Evolutionary conservation across 768 basidiomycete species (phyloP).

Genomic region (Lactifluus rugatus): DNA sequence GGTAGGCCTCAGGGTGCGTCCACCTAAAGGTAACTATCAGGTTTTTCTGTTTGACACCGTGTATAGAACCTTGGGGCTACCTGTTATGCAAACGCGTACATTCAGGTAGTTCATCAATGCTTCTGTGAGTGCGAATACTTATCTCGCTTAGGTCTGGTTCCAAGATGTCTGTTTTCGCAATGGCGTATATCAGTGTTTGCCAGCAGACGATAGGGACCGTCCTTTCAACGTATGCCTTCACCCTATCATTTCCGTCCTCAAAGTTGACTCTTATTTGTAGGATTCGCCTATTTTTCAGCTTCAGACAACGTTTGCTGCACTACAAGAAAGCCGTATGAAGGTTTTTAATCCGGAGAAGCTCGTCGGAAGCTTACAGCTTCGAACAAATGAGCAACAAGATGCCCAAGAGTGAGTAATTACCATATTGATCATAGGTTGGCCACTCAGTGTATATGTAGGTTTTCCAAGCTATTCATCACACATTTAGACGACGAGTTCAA

Average conservation of each 20-base stretch:
- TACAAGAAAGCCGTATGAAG: constrained; percentile 60
- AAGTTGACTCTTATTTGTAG: constrained; percentile 28
- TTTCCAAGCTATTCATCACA: constrained; percentile 90
- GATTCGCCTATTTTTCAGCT: constrained; percentile 73
- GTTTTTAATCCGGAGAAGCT: constrained; percentile 80
- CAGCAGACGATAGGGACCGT: constrained; percentile 39
- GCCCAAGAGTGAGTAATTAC: constrained; percentile 71
- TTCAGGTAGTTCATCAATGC: constrained; percentile 48
- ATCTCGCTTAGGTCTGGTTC: constrained; percentile 69
- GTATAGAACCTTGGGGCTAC: constrained; percentile 89
- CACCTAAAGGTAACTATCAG: not conserved
- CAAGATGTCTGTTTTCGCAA: constrained; percentile 72
- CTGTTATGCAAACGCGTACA: constrained; percentile 91
- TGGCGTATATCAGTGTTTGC: constrained; percentile 73
- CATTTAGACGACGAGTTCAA: constrained; percentile 81
- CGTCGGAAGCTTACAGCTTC: constrained; percentile 74
- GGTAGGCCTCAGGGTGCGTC: constrained; percentile 64
- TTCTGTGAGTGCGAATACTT: not conserved
- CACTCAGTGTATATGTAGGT: constrained; percentile 37
- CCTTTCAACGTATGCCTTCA: constrained; percentile 31
- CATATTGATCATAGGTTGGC: not conserved
- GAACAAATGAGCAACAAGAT: constrained; percentile 86
- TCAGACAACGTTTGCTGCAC: constrained; percentile 73
- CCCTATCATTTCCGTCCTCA: not conserved
- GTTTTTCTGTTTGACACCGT: not conserved